Evolutionary conservation across 805 yeast genomes (phyloP).

Genomic region (Groenewaldozyma tartarivorans): DNA sequence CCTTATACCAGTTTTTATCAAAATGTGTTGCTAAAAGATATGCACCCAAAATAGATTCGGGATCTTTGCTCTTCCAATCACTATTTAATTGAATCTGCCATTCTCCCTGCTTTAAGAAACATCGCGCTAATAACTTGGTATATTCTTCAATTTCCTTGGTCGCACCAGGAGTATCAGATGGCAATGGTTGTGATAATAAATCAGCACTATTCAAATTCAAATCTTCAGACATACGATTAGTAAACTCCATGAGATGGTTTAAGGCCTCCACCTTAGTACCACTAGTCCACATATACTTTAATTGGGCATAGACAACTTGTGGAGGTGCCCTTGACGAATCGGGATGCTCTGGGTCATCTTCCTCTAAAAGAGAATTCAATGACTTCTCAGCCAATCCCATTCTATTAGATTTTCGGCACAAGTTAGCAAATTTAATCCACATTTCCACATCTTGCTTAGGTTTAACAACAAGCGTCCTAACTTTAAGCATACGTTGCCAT

Average conservation of each 20-base stretch:
- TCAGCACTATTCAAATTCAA: conserved; percentile 71
- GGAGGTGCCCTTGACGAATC: conserved; percentile 75
- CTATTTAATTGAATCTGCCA: conserved; percentile 84
- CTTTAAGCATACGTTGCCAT: conserved; percentile 96
- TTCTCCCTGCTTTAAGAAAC: conserved; percentile 95
- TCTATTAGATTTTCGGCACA: conserved; percentile 90
- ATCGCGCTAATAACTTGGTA: conserved; percentile 79
- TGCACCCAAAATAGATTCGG: conserved; percentile 83
- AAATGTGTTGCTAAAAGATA: conserved; percentile 91
- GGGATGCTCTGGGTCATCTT: conserved; percentile 43
- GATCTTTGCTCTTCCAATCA: conserved; percentile 59
- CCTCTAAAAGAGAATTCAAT: conserved; percentile 67
- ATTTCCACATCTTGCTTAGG: conserved; percentile 96
- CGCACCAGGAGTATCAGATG: conserved; percentile 59
- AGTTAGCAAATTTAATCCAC: conserved; percentile 96
- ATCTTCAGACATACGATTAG: conserved; percentile 82
- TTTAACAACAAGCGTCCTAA: conserved; percentile 81
- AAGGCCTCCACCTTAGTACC: conserved; percentile 84
- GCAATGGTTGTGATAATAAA: conserved; percentile 76
- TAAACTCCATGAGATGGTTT: conserved; percentile 76
- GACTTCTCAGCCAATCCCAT: conserved; percentile 89
- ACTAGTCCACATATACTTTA: conserved; percentile 95
- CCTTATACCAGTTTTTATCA: conserved; percentile 90
- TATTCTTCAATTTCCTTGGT: conserved; percentile 72
- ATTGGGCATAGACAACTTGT: conserved; percentile 92